These are phyloP conservation scores for Glonium stellatum DNA, from an alignment of 495 filamentous ascomycete genomes.

Conservation along the genomic window DNA sequence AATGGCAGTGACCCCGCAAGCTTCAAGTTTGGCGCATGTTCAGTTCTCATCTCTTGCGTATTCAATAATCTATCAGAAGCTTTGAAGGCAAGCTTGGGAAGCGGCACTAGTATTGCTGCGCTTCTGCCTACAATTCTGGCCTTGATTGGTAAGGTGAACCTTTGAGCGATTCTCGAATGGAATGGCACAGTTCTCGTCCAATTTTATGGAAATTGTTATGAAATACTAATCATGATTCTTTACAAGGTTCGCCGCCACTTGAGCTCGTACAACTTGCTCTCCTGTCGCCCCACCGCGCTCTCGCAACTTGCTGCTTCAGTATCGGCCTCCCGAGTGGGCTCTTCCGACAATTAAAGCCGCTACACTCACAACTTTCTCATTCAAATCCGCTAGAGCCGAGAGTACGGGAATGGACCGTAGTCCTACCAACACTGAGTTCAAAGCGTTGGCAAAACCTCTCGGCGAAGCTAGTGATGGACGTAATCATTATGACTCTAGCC, in stretches of 20 bases:
- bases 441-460: conserved; percentile 1
- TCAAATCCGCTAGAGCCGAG: conserved; percentile 3
- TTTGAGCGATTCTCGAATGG: too few relatives aligned
- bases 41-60: background rate
- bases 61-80: background rate
- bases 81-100: background rate
- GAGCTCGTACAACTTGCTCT: conserved; percentile 3
- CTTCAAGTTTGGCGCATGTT: background rate
- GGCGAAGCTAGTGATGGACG: background rate
- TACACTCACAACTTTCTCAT: conserved; percentile 1
- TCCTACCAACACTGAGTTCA: background rate
- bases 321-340: conserved; percentile 9
- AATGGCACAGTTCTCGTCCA: too few relatives aligned
- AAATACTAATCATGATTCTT: background rate
- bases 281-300: conserved; percentile 8
- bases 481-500: background rate
- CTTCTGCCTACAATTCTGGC: background rate
- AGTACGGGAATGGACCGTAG: conserved; percentile 7
- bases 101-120: background rate
- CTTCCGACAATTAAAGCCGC: conserved; percentile 7
- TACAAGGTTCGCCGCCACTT: background rate
- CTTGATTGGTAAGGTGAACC: background rate
- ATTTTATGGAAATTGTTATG: too few relatives aligned
- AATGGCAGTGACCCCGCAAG: background rate
- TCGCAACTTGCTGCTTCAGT: conserved; percentile 7